phyloP scores from a whole-genome alignment of 2,329 filamentous ascomycete genomes.

The Clarireedia homoeocarpa region DNA sequence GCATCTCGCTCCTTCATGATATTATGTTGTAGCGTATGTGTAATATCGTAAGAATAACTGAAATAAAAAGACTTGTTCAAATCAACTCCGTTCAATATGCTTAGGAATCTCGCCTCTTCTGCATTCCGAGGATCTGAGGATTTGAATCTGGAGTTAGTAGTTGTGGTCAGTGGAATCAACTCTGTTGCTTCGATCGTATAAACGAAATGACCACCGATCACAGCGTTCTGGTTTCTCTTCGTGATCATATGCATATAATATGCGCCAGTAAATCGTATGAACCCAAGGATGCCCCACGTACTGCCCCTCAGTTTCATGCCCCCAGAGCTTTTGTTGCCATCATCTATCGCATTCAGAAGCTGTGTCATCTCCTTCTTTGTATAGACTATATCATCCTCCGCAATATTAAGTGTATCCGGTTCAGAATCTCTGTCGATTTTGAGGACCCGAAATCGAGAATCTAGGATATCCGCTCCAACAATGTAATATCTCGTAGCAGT shows the following conservation, averaged over 20 bases:
- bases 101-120: slow-evolving; percentile 82
- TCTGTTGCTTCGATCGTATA: slow-evolving; percentile 95
- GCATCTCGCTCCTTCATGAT: slow-evolving; percentile 72
- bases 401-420: slow-evolving; percentile 69
- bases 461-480: slow-evolving; percentile 84
- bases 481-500: slow-evolving; percentile 91
- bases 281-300: slow-evolving; percentile 89
- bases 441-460: slow-evolving; percentile 80
- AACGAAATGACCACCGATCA: slow-evolving; percentile 91
- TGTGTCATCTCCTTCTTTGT: slow-evolving; percentile 87
- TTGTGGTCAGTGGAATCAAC: slow-evolving; percentile 75
- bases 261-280: slow-evolving; percentile 89
- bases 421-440: slow-evolving; percentile 91
- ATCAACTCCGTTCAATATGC: slow-evolving; percentile 85
- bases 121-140: slow-evolving; percentile 67
- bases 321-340: slow-evolving; percentile 85
- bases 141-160: slow-evolving; percentile 57
- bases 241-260: slow-evolving; percentile 98
- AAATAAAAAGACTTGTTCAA: slow-evolving; percentile 92
- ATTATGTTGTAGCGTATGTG: slow-evolving; percentile 84
- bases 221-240: slow-evolving; percentile 90
- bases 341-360: slow-evolving; percentile 87
- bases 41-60: slow-evolving; percentile 97
- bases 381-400: slow-evolving; percentile 93
- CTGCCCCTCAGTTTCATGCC: slow-evolving; percentile 85